Percentiles rank a stretch among this genome's conserved stretches.
These are phyloP conservation scores for Chaetomium sp. DNA, from an alignment of 2,329 filamentous ascomycete species.

Conservation along the genomic window DNA sequence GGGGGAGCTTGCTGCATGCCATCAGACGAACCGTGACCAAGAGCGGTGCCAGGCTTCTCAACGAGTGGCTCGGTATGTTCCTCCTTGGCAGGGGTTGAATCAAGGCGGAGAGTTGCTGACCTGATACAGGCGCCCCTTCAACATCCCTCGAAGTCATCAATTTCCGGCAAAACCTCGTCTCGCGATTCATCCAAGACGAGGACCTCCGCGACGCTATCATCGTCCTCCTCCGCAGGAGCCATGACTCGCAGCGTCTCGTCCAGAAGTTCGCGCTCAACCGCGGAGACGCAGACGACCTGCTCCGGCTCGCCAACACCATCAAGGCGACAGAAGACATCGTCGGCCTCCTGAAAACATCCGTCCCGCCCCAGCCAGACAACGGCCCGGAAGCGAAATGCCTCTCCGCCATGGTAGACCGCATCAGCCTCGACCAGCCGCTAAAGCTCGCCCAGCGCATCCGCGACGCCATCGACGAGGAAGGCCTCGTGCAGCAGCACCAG, in stretches of 20 bases:
- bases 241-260: constrained; percentile 85
- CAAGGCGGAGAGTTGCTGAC: constrained; percentile 18
- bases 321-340: constrained; percentile 69
- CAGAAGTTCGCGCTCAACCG: constrained; percentile 93
- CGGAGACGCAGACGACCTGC: constrained; percentile 88
- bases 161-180: constrained; percentile 77
- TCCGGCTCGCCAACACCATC: constrained; percentile 82
- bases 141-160: constrained; percentile 82
- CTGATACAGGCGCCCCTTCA: constrained; percentile 64
- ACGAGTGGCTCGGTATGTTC: constrained; percentile 70
- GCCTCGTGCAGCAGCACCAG: constrained; percentile 77
- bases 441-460: constrained; percentile 72
- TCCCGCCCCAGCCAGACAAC: constrained; percentile 15
- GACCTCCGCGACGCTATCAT: constrained; percentile 71
- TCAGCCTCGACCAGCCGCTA: constrained; percentile 67
- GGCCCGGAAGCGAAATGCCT: constrained; percentile 42
- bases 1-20: constrained; percentile 87
- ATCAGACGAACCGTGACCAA: constrained; percentile 88
- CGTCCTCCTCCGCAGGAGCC: constrained; percentile 69
- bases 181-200: constrained; percentile 67
- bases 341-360: constrained; percentile 44
- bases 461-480: constrained; percentile 87
- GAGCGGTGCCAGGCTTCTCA: constrained; percentile 81
- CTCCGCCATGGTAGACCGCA: constrained; percentile 53
- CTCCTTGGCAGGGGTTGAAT: constrained; percentile 14